phyloP scores from a whole-genome alignment of 2,329 filamentous ascomycete genomes.

The Chlorencoelia australis region DNA sequence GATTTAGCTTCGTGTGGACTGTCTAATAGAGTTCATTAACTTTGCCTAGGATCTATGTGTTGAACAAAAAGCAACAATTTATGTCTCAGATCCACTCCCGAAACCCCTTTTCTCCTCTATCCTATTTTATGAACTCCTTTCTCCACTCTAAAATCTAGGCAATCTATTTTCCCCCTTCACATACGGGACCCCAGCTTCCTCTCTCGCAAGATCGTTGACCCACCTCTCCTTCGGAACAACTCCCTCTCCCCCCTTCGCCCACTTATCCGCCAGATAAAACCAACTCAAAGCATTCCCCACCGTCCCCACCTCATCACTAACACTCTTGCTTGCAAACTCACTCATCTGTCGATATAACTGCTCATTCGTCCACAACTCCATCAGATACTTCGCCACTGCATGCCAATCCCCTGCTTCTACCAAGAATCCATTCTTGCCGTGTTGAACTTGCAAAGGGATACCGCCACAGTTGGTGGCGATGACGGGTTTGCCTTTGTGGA shows the following conservation, averaged over 20 bases:
- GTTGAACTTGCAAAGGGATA: slow-evolving; percentile 67
- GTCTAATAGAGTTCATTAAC: no score
- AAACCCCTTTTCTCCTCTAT: no score
- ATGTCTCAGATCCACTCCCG: no score
- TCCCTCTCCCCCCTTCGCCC: slow-evolving; percentile 40
- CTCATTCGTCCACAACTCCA: slow-evolving; percentile 53
- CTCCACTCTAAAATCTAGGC: slow-evolving; percentile 1
- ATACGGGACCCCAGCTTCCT: slow-evolving; percentile 2
- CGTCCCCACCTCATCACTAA: slow-evolving; percentile 74
- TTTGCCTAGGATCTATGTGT: no score
- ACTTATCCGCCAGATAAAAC: slow-evolving; percentile 65
- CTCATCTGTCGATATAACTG: slow-evolving; percentile 58
- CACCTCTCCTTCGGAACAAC: not conserved
- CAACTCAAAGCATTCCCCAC: slow-evolving; percentile 69
- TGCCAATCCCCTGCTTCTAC: slow-evolving; percentile 62
- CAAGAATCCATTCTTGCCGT: slow-evolving; percentile 63
- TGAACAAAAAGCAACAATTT: no score
- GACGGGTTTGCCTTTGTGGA: slow-evolving; percentile 70
- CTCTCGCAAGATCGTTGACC: slow-evolving; percentile 7
- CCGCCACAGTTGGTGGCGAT: slow-evolving; percentile 70
- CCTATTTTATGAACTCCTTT: no score
- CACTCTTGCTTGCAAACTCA: slow-evolving; percentile 49
- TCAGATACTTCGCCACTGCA: slow-evolving; percentile 56
- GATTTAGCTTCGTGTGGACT: no score
- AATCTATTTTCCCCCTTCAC: slow-evolving; percentile 6